These are phyloP conservation scores for Monosporascus sp. DNA, from an alignment of 2,329 filamentous ascomycete species.

Conservation along the genomic window DNA sequence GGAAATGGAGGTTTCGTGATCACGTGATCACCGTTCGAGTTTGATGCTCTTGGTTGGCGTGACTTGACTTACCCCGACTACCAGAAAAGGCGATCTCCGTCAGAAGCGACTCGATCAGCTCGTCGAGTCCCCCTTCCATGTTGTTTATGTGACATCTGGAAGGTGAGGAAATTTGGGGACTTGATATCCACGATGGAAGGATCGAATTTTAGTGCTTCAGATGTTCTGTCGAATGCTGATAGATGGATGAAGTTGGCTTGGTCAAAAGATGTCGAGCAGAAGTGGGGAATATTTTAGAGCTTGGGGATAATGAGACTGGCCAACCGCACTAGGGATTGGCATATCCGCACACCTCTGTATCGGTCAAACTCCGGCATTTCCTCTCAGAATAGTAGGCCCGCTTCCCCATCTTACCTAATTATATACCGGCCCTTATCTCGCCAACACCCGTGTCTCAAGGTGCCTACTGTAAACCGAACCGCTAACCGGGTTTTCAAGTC, in stretches of 20 bases:
- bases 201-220: slow-evolving; percentile 24
- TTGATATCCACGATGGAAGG: slow-evolving; percentile 13
- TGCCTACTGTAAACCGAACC: no score
- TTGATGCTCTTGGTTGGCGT: not conserved
- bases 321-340: no score
- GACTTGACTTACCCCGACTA: slow-evolving; percentile 32
- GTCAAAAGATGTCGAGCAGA: not conserved
- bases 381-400: no score
- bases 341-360: no score
- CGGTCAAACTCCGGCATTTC: no score
- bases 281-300: not conserved
- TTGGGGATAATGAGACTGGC: not conserved
- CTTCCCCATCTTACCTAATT: no score
- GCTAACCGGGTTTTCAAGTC: no score
- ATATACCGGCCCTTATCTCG: no score
- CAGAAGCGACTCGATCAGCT: slow-evolving; percentile 39
- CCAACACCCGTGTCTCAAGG: no score
- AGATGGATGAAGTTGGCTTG: not conserved
- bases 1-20: not conserved
- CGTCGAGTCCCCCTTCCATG: slow-evolving; percentile 38
- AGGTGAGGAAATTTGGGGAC: slow-evolving; percentile 8
- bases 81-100: slow-evolving; percentile 40
- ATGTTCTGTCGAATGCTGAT: slow-evolving; percentile 2
- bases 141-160: slow-evolving; percentile 18
- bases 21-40: not conserved